Evolutionary conservation across 306 rosid species (phyloP), one percentile per base, ranked within the genome.

Genomic region (Quercus engelmannii): DNA sequence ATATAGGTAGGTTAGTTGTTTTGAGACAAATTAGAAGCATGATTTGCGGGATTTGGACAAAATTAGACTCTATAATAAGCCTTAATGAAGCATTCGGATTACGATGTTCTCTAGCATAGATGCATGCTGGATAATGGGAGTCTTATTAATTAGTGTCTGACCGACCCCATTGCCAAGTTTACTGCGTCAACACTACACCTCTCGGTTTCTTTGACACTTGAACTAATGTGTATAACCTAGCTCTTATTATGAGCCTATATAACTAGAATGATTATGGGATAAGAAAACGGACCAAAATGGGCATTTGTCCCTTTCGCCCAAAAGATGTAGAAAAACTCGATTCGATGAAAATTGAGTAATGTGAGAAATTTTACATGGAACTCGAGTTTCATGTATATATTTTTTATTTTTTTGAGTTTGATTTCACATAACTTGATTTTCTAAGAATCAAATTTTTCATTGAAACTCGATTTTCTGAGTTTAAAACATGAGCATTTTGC

Each of bases 121-220:
- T 55, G 11, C 8, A 52, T 52, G 78, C 68, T 19, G 83, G 83
- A 62, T 52, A 63, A 41, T 73, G 46, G 83, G 74, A 73, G 28
- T 41, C 12, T 41, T 41, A 41, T 8, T 41, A 41, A 41, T 41
- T 41, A 41, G 46, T 2, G 46, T 41, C 12, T 2, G 46, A 59
- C 73, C n/a, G 18, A n/a, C 77, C 73, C 55, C 63, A 9, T 61
- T 71, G 71, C 43, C 72, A 46, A 73, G 30, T 41, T 35, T 79
- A 61, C 2, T 28, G 26, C 54, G 2, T 59, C 8, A 55, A 26
- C 59, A 25, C 6, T 55, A 46, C 43, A n/a, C 17, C 71, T 56
- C 25, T 54, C 25, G 15, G 5, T 23, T 33, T 18, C 38, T 67
- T 68, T 49, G 54, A 18, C 52, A 33, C 51, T 67, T 18, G 10